Base-by-base conservation (phyloP, 306 rosid species). In the Trifolium subterraneum region DNA sequence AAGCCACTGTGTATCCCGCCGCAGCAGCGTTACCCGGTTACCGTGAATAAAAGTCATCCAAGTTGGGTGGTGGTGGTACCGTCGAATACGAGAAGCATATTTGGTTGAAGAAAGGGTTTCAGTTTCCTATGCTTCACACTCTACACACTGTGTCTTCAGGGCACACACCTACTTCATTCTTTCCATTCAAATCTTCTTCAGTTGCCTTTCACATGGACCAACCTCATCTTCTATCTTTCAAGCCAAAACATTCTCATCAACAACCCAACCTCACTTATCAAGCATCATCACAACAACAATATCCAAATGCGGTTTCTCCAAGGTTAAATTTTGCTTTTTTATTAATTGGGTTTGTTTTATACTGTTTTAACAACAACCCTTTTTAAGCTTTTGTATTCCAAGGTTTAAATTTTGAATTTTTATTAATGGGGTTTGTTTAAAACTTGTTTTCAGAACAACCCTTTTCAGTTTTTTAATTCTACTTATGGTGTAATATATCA, bases 131-230 rank as follows among this genome's bases (percentile, higher is more conserved):
- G 63, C 63, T 56, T 68, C 84, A 68, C 14, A 27, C 47, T 20
- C 64, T 54, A 2, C 75, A 58, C 62, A 8, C 68, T 0, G 85
- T 71, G 81, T 64, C 68, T 5, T 70, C 81, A 11, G 63, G 77
- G 31, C 61, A 81, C 77, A 67, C 59, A 35, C 8, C 15, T 51
- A 3, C 31, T 72, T 69, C 75, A 27, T 47, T 67, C 42, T 72
- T 82, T 56, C 42, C 78, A 44, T 77, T 72, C 44, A 77, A n/a
- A 58, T 58, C 72, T 8, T 50, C 81, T 29, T 79, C 82, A 10
- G 8, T 72, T 9, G 10, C 39, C 33, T 80, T 84, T 35, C 25
- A 16, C 80, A 73, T 51, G 82, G 78, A 69, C 0, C 82, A 74
- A 11, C 35, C 45, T 15, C 20, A 44, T 75, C 6, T 70, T 50